Base-by-base conservation (phyloP, 306 rosid species). In the Amphicarpaea edgeworthii region DNA sequence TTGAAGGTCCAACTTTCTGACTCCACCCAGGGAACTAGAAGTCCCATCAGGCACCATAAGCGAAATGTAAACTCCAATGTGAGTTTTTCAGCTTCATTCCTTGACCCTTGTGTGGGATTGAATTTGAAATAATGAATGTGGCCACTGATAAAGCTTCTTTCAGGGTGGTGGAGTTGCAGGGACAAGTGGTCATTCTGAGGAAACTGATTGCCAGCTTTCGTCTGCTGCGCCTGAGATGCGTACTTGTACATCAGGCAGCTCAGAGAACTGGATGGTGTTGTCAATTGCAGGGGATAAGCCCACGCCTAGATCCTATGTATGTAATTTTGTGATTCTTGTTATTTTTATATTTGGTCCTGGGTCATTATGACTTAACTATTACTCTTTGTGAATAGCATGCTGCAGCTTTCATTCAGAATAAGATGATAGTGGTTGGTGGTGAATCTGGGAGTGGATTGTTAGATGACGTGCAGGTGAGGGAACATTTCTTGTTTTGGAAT, bases 391-490 rank as follows among this genome's bases (percentile, higher is more conserved):
- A 80, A 80, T 80, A 91, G 98, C 98, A 94, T 84, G 98, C 96
- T 3, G 95, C 96, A 1, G 81, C 95, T 76, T 92, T 95, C 55
- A 78, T 95, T 74, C 96, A 90, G 82, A 92, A 89, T 85, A 95
- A 90, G 85, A 90, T 95, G 98, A 88, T 92, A 65, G 97, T 89
- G 66, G 97, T 95, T 76, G 98, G 98, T 32, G 97, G 97, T 77
- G 98, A 95, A 84, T 84, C 96, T 41, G 98, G 93, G 38, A 86
- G 71, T 79, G 97, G 83, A 63, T 82, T 95, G 78, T 87, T 92
- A 68, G 96, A 95, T 40, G 98, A 92, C 62, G 97, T 90, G 60
- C 97, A 92, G 97, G 97, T 95, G 74, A 57, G 87, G 66, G 37
- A 51, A 53, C 45, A 12, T 71, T 72, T 70, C 62, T 77, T 50